These are phyloP conservation scores for Aspergillus diversus DNA, from an alignment of 495 filamentous ascomycete genomes.

Conservation along the genomic window DNA sequence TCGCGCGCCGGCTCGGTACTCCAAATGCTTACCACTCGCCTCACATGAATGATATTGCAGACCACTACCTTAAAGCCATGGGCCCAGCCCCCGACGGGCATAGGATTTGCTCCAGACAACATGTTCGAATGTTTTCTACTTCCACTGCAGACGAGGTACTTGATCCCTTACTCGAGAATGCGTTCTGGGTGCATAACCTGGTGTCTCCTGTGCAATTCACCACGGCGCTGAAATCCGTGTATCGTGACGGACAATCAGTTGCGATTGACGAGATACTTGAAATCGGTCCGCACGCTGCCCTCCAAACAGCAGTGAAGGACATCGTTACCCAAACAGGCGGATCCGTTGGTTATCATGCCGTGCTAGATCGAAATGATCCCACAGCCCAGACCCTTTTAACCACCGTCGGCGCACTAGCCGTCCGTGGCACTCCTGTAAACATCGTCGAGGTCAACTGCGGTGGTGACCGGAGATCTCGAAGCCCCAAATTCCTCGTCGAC, in stretches of 20 bases:
- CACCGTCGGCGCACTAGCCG: background rate
- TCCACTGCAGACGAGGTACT: constrained; percentile 23
- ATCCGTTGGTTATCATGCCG: background rate
- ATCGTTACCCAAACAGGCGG: background rate
- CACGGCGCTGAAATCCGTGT: constrained; percentile 37
- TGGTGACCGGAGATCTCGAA: background rate
- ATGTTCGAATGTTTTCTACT: background rate
- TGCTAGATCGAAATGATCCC: constrained; percentile 22
- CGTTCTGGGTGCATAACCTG: background rate
- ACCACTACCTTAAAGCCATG: background rate
- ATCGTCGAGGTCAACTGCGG: background rate
- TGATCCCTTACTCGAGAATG: constrained; percentile 33
- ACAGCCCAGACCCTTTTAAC: background rate
- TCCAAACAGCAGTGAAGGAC: constrained; percentile 26
- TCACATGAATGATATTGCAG: constrained; percentile 22
- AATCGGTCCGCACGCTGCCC: constrained; percentile 63
- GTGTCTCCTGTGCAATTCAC: constrained; percentile 43
- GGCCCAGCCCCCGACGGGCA: background rate
- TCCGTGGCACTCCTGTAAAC: background rate
- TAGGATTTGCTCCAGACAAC: background rate
- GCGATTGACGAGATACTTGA: constrained; percentile 40
- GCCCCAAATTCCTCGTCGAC: background rate
- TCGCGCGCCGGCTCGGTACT: constrained; percentile 27
- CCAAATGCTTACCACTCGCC: constrained; percentile 47
- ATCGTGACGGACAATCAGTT: constrained; percentile 12